These are phyloP conservation scores for Sphagnurus paluster DNA, from an alignment of 1,284 basidiomycete genomes.

Conservation along the genomic window DNA sequence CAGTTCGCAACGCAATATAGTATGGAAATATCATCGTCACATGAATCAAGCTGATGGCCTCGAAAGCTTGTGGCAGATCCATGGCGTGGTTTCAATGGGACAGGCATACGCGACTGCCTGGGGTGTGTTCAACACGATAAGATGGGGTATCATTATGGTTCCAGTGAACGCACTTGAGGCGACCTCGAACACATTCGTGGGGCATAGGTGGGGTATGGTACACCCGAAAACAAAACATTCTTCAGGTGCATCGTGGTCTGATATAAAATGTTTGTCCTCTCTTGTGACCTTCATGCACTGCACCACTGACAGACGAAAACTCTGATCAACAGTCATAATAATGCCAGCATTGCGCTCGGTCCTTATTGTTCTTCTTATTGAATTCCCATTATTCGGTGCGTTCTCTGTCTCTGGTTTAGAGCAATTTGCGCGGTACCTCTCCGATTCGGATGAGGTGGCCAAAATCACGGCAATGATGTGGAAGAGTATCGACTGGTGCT, in stretches of 20 bases:
- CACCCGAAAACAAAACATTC: slow-evolving; percentile 9
- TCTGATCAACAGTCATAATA: neutral
- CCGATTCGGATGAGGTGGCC: slow-evolving; percentile 23
- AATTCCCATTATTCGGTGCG: slow-evolving; percentile 19
- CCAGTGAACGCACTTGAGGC: slow-evolving; percentile 22
- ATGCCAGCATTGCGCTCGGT: slow-evolving; percentile 18
- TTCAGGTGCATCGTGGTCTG: slow-evolving; percentile 13
- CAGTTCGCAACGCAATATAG: slow-evolving; percentile 24
- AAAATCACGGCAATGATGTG: slow-evolving; percentile 24
- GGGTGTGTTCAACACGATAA: slow-evolving; percentile 26
- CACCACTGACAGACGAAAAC: neutral
- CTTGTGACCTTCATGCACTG: neutral
- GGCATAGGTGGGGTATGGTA: slow-evolving; percentile 22
- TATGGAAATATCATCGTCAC: slow-evolving; percentile 5
- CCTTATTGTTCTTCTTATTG: slow-evolving; percentile 19
- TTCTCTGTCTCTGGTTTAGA: slow-evolving; percentile 17
- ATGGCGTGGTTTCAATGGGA: slow-evolving; percentile 23
- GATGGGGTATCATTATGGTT: slow-evolving; percentile 27
- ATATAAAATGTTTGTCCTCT: slow-evolving; percentile 11
- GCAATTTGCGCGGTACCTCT: slow-evolving; percentile 23
- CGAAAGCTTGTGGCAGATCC: slow-evolving; percentile 23
- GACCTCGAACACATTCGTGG: slow-evolving; percentile 23
- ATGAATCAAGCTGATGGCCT: no score
- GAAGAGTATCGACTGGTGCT: slow-evolving; percentile 25
- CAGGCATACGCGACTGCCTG: slow-evolving; percentile 25